phyloP scores from a whole-genome alignment of 1,139 yeast species.

The Barnettozyma hawaiiensis region DNA sequence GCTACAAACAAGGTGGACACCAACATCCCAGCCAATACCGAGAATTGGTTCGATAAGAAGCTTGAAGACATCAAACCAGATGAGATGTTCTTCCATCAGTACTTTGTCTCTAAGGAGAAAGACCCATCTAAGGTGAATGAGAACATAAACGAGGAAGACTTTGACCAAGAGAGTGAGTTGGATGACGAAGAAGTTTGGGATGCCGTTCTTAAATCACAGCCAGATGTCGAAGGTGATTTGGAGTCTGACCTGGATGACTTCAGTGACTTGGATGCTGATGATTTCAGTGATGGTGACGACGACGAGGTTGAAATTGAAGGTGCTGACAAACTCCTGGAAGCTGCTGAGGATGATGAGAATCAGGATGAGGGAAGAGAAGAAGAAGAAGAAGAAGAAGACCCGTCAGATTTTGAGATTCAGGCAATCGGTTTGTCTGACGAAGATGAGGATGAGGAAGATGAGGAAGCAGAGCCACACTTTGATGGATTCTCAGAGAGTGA shows the following conservation, averaged over 20 bases:
- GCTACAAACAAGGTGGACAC: constrained; percentile 44
- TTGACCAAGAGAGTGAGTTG: constrained; percentile 45
- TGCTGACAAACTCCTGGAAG: constrained; percentile 20
- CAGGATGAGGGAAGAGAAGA: constrained; percentile 27
- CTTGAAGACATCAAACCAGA: constrained; percentile 73
- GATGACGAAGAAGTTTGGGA: constrained; percentile 85
- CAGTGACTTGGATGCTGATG: constrained; percentile 41
- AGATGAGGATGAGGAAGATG: constrained; percentile 29
- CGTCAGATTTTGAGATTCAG: constrained; percentile 22
- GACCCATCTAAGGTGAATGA: constrained; percentile 38
- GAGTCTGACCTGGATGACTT: constrained; percentile 49
- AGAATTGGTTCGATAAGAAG: constrained; percentile 72
- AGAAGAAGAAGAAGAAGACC: constrained; percentile 24
- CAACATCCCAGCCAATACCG: constrained; percentile 68
- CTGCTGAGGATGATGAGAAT: constrained; percentile 24
- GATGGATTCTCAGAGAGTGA: constrained; percentile 30
- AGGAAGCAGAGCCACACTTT: constrained; percentile 26
- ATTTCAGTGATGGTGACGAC: constrained; percentile 30
- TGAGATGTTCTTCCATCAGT: constrained; percentile 85
- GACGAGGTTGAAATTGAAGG: constrained; percentile 25
- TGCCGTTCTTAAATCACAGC: constrained; percentile 79
- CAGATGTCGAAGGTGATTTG: constrained; percentile 67
- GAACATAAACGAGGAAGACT: constrained; percentile 30
- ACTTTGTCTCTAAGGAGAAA: constrained; percentile 59
- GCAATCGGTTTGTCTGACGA: constrained; percentile 28